A percentile compares a stretch with the other conserved stretches of the same genome.
Conservation (phyloP, 1,139 yeast species). For the Protomyces gravidus region DNA sequence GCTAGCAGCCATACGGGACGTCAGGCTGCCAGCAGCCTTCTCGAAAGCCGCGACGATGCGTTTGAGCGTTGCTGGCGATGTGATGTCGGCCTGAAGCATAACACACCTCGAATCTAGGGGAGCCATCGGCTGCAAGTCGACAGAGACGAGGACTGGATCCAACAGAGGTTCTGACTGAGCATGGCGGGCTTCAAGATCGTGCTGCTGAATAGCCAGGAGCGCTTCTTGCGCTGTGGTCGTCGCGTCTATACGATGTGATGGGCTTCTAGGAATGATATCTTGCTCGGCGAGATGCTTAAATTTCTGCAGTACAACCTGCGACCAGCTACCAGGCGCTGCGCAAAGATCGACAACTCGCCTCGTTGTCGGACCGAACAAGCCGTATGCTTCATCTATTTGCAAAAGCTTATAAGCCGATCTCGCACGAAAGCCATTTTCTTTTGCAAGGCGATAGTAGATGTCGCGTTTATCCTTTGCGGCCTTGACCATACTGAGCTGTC, state of each 20-base stretch:
- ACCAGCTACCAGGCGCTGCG: constrained; percentile 99
- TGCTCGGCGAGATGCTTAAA: neutral
- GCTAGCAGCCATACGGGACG: constrained; percentile 16
- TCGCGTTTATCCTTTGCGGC: constrained; percentile 29
- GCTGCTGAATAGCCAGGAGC: neutral
- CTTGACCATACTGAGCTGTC: constrained; percentile 23
- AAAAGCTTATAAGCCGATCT: constrained; percentile 89
- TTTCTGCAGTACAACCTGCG: constrained; percentile 81
- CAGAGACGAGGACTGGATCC: constrained; percentile 77
- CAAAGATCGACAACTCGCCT: constrained; percentile 88
- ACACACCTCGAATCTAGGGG: constrained; percentile 78
- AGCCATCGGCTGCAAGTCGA: constrained; percentile 94
- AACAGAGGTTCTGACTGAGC: constrained; percentile 26
- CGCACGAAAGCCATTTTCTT: constrained; percentile 97
- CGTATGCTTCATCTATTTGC: constrained; percentile 84
- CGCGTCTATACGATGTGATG: neutral
- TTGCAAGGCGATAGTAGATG: constrained; percentile 49
- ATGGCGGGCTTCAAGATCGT: constrained; percentile 31
- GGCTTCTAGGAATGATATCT: neutral
- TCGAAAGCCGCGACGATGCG: constrained; percentile 74
- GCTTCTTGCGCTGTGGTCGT: neutral
- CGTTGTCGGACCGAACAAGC: constrained; percentile 61
- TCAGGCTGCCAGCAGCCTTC: constrained; percentile 63
- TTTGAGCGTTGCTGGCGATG: constrained; percentile 83
- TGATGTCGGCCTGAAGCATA: constrained; percentile 90